phyloP scores from a whole-genome alignment of 257 asterid species.

The Salvia miltiorrhiza region DNA sequence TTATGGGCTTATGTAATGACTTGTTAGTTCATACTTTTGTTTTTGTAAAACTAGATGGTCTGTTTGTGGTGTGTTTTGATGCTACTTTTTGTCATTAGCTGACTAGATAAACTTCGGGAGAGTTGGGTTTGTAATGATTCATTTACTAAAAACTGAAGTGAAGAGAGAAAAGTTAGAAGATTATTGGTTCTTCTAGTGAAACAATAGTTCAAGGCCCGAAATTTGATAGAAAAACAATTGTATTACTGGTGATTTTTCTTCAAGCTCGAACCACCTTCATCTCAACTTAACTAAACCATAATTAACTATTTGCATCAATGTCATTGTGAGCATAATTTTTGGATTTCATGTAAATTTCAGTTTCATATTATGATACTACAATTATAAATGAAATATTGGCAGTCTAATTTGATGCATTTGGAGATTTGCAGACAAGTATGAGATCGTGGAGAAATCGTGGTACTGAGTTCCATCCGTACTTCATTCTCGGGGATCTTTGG shows the following conservation, averaged over 20 bases:
- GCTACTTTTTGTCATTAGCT: background rate
- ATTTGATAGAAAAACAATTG: background rate
- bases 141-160: background rate
- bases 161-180: background rate
- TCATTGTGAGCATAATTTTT: background rate
- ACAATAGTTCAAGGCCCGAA: background rate
- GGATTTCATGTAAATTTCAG: background rate
- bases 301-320: background rate
- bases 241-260: background rate
- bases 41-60: background rate
- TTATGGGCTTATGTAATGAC: background rate
- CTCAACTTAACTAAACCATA: background rate
- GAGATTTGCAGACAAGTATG: constrained; percentile 61
- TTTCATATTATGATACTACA: background rate
- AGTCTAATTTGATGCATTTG: constrained; percentile 20
- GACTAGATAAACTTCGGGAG: background rate
- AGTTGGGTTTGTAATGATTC: background rate
- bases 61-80: background rate
- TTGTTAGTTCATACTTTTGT: background rate
- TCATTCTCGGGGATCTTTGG: constrained; percentile 90
- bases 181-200: background rate
- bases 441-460: constrained; percentile 52
- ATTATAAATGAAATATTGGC: background rate
- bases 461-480: constrained; percentile 59
- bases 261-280: background rate